Conservation (phyloP, 106 monocot genomes). For the Cymbidium sinense region DNA sequence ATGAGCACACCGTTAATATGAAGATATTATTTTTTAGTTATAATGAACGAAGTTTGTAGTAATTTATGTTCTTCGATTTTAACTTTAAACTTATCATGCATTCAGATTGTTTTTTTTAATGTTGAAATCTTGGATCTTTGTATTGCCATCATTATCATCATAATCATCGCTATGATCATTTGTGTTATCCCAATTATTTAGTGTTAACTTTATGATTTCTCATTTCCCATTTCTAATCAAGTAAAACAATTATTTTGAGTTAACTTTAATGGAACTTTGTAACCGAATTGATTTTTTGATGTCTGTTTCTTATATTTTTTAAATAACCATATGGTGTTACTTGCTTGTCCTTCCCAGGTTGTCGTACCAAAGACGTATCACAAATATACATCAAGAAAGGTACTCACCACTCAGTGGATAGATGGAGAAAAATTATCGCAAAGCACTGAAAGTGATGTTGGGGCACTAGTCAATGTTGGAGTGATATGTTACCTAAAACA, state of each 20-base stretch:
- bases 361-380: constrained; percentile 81
- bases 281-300: background rate
- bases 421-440: constrained; percentile 97
- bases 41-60: background rate
- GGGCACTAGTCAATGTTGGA: constrained; percentile 92
- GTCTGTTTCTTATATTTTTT: background rate
- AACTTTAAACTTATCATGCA: background rate
- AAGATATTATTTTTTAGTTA: background rate
- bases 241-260: background rate
- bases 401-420: constrained; percentile 90
- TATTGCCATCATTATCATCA: background rate
- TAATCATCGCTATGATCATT: background rate
- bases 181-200: too few species aligned
- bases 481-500: constrained; percentile 99
- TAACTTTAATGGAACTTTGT: background rate
- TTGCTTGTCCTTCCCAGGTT: constrained; percentile 43
- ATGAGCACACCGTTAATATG: background rate
- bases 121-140: background rate
- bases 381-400: constrained; percentile 96
- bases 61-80: background rate
- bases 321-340: background rate
- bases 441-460: constrained; percentile 95
- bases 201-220: too few species aligned
- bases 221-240: too few species aligned
- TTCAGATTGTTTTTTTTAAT: background rate